Base-by-base conservation (phyloP, 2,329 filamentous ascomycete species). In the Ophiostoma fasciatum region DNA sequence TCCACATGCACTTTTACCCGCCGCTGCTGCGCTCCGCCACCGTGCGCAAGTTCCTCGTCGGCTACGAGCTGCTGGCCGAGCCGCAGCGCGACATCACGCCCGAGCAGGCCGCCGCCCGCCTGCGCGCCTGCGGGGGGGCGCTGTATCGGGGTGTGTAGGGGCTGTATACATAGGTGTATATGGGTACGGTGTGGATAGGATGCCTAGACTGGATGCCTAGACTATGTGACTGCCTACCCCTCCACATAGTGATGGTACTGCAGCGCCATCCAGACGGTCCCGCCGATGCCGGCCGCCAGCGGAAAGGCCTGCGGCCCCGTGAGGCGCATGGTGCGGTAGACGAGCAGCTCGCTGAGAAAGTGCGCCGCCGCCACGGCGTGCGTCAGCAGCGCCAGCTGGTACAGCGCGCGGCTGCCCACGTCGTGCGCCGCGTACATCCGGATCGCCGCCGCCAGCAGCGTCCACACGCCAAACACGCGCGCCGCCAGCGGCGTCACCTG, bases 31-130 rank as follows among this genome's bases (percentile, higher is more conserved):
- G 90, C 38, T 94, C 85, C 31, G 87, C 90, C 3, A 94, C 85
- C 0, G 87, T 98, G 31, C 77, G 82, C 48, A 98, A 98, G 62
- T 98, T 96, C 60, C 59, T 96, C 35, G 90, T 98, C 23, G 90
- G 90, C 0, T 96, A 93, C 54, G 90, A 98, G 60, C 69, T 98
- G 60, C 74, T 98, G 73, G 90, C 82, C 2, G 90, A 98, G 61
- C 88, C 90, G n/a, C 90, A 98, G 59, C 73, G 90, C 40, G 90
- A 98, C 54, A 96, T 98, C 49, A 98, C 90, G 0, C 88, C 90
- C 0, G 90, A 98, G 59, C 90, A 96, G 60, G 90, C 90, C 2
- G 81, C 90, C 12, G 75, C 74, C 19, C 74, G 75, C 33, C 61
- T 98, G 41, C 72, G 81, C 45, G 66, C 68, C 39, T 87, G 84